Evolutionary conservation across 2,329 filamentous ascomycete species (phyloP), one percentile per base, ranked within the genome.

Genomic region (Raffaelea arxii): DNA sequence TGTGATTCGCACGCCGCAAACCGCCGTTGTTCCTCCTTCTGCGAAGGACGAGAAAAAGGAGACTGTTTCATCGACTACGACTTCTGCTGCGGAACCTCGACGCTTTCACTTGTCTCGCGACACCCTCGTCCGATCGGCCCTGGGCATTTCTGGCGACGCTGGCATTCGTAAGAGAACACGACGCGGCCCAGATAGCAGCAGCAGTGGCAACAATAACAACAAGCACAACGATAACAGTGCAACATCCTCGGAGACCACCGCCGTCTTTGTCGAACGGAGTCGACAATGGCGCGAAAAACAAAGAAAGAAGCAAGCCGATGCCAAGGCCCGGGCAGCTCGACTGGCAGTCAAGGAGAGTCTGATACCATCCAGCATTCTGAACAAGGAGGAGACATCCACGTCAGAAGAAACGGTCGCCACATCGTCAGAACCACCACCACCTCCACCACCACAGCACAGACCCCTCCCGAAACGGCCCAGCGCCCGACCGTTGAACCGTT

Each of bases 181-280:
- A 14, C 60, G 65, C 27, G 61, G 44, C 1, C 25, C 37, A 5
- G 25, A 21, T 21, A 39, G 43, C 25, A 21, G 25, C 10, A 25
- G 12, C 21, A 22, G n/a, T 40, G 45, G 3, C n/a, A n/a, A n/a
- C n/a, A n/a, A n/a, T n/a, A n/a, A n/a, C n/a, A n/a, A n/a, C n/a
- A n/a, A n/a, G n/a, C 43, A 46, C 24, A 11, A 35, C 3, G 11
- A 10, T 14, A 18, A 6, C 30, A 12, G 25, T 3, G 18, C n/a
- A 3, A 14, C 27, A 6, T 14, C 32, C 22, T 18, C 14, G 62
- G 4, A 63, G 44, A 9, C 71, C n/a, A n/a, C n/a, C n/a, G 67
- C 75, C 7, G 62, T 79, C 2, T 80, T 80, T 49, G 67, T 80
- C 4, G 77, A 80, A 58, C 69, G 72, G 11, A 69, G 65, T 44